phyloP scores from a whole-genome alignment of 2,329 filamentous ascomycete species.

The Akanthomyces lecanii region DNA sequence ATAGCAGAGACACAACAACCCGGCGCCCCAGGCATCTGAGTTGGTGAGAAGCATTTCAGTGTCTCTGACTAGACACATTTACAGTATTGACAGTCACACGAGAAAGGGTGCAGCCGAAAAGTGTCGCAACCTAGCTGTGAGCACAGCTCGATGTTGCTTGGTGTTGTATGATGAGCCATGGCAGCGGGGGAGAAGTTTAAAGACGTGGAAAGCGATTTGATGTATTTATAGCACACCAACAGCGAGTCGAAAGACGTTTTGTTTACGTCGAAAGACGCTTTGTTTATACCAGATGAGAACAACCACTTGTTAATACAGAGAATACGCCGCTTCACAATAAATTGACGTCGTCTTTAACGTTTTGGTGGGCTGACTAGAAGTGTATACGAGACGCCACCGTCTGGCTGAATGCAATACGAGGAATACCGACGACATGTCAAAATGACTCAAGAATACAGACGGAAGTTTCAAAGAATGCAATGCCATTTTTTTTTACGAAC shows the following conservation, averaged over 20 bases:
- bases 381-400: background rate
- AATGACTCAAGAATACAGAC: too few relatives aligned
- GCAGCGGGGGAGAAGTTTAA: background rate
- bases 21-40: background rate
- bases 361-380: background rate
- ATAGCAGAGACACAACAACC: background rate
- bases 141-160: background rate
- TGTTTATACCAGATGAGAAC: background rate
- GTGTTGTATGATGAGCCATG: background rate
- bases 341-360: background rate
- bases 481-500: too few relatives aligned
- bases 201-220: background rate
- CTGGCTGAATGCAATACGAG: background rate
- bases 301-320: background rate
- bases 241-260: constrained; percentile 7
- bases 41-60: background rate
- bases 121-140: background rate
- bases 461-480: too few relatives aligned
- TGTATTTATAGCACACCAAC: background rate
- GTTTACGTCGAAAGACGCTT: background rate
- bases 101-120: background rate
- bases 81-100: background rate
- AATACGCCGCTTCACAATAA: background rate
- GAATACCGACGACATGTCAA: too few relatives aligned
- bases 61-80: too few relatives aligned